Percentiles rank a stretch among this genome's conserved stretches.
These are phyloP conservation scores for Boletus sp. DNA, from an alignment of 768 basidiomycete genomes.

Conservation along the genomic window DNA sequence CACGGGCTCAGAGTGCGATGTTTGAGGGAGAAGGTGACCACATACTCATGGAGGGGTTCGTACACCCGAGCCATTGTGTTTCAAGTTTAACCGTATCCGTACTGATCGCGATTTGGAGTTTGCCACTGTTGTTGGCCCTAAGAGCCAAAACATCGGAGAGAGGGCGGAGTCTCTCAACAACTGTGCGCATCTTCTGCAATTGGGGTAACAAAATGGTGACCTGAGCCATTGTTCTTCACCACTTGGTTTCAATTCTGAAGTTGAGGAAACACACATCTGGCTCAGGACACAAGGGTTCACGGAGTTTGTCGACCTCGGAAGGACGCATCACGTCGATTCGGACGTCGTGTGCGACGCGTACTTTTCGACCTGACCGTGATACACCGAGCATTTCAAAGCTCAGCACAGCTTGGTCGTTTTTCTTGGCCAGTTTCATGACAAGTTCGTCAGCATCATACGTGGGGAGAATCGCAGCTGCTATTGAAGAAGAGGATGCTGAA, in stretches of 20 bases:
- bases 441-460: constrained; percentile 59
- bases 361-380: constrained; percentile 58
- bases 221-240: constrained; percentile 36
- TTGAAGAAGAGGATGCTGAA: constrained; percentile 40
- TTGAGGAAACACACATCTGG: constrained; percentile 62
- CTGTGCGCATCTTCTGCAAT: constrained; percentile 69
- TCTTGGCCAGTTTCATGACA: constrained; percentile 84
- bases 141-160: constrained; percentile 70
- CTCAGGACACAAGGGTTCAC: constrained; percentile 81
- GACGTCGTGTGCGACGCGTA: constrained; percentile 76
- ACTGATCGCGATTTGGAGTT: constrained; percentile 48
- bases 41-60: constrained; percentile 56
- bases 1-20: not conserved
- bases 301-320: constrained; percentile 64
- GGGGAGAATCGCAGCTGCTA: constrained; percentile 28
- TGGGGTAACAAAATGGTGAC: constrained; percentile 76
- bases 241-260: not conserved
- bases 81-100: constrained; percentile 76
- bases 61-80: constrained; percentile 74
- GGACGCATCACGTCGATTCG: constrained; percentile 78
- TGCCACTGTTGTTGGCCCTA: constrained; percentile 63
- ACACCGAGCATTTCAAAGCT: constrained; percentile 70
- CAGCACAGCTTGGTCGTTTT: constrained; percentile 73
- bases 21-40: not conserved
- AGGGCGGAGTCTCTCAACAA: constrained; percentile 68